Evolutionary conservation across 1,284 basidiomycete species (phyloP).

Genomic region (Ustilago bromivora): DNA sequence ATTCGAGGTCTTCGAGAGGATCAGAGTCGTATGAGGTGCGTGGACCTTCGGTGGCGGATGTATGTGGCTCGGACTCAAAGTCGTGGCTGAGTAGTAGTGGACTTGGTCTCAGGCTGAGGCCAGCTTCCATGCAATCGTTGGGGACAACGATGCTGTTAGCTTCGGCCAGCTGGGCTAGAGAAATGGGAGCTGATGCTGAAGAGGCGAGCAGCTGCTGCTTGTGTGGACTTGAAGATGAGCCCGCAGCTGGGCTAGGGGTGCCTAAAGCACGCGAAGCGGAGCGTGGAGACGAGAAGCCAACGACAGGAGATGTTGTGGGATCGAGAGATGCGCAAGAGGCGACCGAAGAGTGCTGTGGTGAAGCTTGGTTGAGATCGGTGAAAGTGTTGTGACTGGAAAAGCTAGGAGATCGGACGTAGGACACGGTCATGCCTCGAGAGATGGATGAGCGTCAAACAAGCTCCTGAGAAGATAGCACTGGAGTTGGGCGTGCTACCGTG

Average conservation of each 20-base stretch:
- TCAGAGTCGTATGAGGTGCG: not conserved
- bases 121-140: slow-evolving; percentile 54
- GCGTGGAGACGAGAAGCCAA: slow-evolving; percentile 21
- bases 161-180: slow-evolving; percentile 6
- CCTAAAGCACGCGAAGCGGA: slow-evolving; percentile 23
- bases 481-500: not conserved
- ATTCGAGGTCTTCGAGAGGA: slow-evolving; percentile 11
- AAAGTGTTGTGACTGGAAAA: slow-evolving; percentile 30
- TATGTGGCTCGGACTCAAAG: slow-evolving; percentile 11
- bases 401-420: slow-evolving; percentile 46
- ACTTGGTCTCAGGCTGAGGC: slow-evolving; percentile 39
- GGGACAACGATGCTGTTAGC: slow-evolving; percentile 31
- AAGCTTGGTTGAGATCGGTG: slow-evolving; percentile 16
- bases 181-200: slow-evolving; percentile 17
- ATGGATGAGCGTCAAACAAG: not conserved
- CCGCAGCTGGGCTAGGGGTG: slow-evolving; percentile 19
- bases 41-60: slow-evolving; percentile 3
- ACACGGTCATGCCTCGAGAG: slow-evolving; percentile 43
- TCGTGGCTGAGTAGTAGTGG: slow-evolving; percentile 21
- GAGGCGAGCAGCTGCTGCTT: not conserved
- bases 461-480: not conserved
- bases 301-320: slow-evolving; percentile 18
- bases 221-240: slow-evolving; percentile 2
- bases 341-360: slow-evolving; percentile 28
- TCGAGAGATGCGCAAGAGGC: slow-evolving; percentile 18